Evolutionary conservation across 1,284 basidiomycete genomes (phyloP).

Genomic region (Sanghuangporus sanghuang): DNA sequence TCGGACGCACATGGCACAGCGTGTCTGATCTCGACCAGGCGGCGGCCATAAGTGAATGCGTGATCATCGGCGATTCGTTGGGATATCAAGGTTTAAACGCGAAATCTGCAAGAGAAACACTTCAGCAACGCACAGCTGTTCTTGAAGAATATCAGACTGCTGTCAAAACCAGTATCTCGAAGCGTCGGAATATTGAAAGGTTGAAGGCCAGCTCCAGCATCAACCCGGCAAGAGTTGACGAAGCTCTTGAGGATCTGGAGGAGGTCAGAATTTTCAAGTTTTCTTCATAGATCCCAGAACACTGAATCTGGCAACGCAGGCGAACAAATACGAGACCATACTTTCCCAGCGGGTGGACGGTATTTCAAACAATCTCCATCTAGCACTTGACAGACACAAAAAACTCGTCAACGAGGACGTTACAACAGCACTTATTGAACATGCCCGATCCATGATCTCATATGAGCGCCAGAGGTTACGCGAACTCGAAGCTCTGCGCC

Average conservation of each 20-base stretch:
- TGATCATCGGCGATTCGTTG: slow-evolving; percentile 86
- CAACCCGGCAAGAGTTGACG: slow-evolving; percentile 81
- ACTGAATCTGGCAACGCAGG: slow-evolving; percentile 40
- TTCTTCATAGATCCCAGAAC: neutral
- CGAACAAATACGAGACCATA: slow-evolving; percentile 80
- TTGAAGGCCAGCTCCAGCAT: slow-evolving; percentile 87
- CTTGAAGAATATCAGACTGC: slow-evolving; percentile 90
- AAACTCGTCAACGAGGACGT: slow-evolving; percentile 85
- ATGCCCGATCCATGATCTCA: slow-evolving; percentile 84
- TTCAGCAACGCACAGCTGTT: slow-evolving; percentile 80
- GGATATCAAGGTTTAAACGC: slow-evolving; percentile 94
- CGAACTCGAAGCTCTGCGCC: slow-evolving; percentile 80
- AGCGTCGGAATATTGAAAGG: slow-evolving; percentile 84
- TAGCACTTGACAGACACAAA: slow-evolving; percentile 78
- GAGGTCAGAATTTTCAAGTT: slow-evolving; percentile 52
- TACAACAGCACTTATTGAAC: slow-evolving; percentile 81
- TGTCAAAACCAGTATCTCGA: slow-evolving; percentile 87
- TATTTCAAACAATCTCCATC: slow-evolving; percentile 88
- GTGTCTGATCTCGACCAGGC: slow-evolving; percentile 81
- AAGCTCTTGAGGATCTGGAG: slow-evolving; percentile 89
- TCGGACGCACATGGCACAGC: slow-evolving; percentile 82
- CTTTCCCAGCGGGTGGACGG: slow-evolving; percentile 78
- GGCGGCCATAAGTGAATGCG: slow-evolving; percentile 86
- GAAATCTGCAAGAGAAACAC: slow-evolving; percentile 88
- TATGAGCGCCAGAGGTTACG: slow-evolving; percentile 85